Evolutionary conservation across 2,329 filamentous ascomycete species (phyloP).

Genomic region (Penicillium sp.): DNA sequence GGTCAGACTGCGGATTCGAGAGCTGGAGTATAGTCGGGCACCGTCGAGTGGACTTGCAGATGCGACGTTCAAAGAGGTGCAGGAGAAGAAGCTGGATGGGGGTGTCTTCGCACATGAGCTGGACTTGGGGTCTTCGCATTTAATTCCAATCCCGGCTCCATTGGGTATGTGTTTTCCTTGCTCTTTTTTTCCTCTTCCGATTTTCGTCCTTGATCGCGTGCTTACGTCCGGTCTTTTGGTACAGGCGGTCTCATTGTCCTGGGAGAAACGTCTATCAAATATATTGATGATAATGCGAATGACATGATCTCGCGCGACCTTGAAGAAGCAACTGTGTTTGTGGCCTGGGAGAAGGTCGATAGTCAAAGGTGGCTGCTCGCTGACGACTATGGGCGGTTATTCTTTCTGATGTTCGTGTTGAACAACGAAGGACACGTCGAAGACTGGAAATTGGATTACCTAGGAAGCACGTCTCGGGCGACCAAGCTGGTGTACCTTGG

Average conservation of each 20-base stretch:
- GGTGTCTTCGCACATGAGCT: constrained; percentile 52
- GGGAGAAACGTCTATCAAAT: constrained; percentile 79
- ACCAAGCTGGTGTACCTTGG: constrained; percentile 75
- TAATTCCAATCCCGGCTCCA: constrained; percentile 63
- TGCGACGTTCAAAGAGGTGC: constrained; percentile 57
- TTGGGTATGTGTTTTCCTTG: constrained; percentile 43
- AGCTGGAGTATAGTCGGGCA: constrained; percentile 55
- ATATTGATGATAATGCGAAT: constrained; percentile 77
- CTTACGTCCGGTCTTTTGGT: background rate
- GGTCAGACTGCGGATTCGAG: constrained; percentile 57
- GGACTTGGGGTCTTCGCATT: constrained; percentile 62
- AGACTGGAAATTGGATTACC: constrained; percentile 68
- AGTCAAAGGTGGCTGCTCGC: constrained; percentile 81
- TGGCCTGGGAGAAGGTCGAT: constrained; percentile 88
- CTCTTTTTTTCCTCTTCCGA: background rate
- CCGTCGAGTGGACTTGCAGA: constrained; percentile 50
- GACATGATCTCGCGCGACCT: constrained; percentile 66
- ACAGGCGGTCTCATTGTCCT: constrained; percentile 72
- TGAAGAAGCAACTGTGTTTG: constrained; percentile 77
- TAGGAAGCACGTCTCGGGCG: constrained; percentile 73
- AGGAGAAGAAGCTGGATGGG: constrained; percentile 36
- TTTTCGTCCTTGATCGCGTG: background rate
- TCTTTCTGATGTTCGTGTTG: constrained; percentile 78
- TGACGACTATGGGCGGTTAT: constrained; percentile 85
- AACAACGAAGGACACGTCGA: constrained; percentile 66